These are phyloP conservation scores for Inga laurina DNA, from an alignment of 306 rosid species.

Conservation along the genomic window DNA sequence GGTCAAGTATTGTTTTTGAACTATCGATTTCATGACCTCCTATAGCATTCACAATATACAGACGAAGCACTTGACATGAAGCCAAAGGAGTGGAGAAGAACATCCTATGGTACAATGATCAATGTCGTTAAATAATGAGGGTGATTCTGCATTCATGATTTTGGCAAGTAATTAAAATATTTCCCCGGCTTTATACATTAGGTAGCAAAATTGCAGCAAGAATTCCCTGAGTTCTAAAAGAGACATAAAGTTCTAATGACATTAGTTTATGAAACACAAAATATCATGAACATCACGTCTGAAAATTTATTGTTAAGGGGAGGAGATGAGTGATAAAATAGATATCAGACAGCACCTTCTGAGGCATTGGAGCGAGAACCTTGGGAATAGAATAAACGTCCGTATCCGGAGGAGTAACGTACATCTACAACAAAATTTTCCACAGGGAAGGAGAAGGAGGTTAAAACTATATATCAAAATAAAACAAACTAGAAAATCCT, in stretches of 20 bases:
- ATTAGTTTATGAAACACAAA: not conserved
- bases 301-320: not conserved
- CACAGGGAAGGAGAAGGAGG: not conserved
- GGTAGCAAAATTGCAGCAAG: not conserved
- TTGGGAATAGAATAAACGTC: conserved; percentile 88
- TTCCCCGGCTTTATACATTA: not conserved
- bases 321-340: not conserved
- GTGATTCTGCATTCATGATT: not conserved
- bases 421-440: conserved; percentile 55
- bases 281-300: not conserved
- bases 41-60: not conserved
- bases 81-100: not conserved
- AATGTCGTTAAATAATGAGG: not conserved
- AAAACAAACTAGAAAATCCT: not conserved
- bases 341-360: conserved; percentile 53
- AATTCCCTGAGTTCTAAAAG: not conserved
- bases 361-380: conserved; percentile 95
- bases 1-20: not conserved
- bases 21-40: not conserved
- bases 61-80: not conserved
- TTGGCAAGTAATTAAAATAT: not conserved
- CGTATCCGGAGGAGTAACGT: conserved; percentile 97
- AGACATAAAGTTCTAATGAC: not conserved
- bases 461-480: not conserved
- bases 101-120: not conserved